Percentiles rank a stretch among this genome's conserved stretches.
These are phyloP conservation scores for Penicillium olsonii DNA, from an alignment of 2,329 filamentous ascomycete species.

Conservation along the genomic window DNA sequence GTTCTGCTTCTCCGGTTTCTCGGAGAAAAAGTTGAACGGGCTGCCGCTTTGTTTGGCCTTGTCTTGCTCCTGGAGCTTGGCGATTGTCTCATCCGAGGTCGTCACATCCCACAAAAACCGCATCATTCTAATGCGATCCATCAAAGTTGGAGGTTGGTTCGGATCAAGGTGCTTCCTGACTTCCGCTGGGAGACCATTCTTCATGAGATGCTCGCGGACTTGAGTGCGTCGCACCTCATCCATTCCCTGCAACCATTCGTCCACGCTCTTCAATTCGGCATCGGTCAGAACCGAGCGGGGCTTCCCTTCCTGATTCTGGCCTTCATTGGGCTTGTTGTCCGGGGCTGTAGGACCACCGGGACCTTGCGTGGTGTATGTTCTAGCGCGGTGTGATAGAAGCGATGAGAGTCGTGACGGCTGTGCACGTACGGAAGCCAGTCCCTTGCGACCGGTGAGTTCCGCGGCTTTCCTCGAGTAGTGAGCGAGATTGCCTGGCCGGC, in stretches of 20 bases:
- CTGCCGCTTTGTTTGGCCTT: conserved; percentile 25
- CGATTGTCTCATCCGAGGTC: conserved; percentile 32
- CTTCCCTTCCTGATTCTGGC: conserved; percentile 33
- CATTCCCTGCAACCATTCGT: conserved; percentile 58
- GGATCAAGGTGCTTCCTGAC: conserved; percentile 62
- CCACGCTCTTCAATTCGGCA: conserved; percentile 60
- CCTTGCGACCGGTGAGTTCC: conserved; percentile 54
- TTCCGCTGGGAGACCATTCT: conserved; percentile 69
- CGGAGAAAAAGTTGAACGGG: conserved; percentile 5
- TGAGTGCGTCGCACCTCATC: conserved; percentile 59
- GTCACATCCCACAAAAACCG: conserved; percentile 59
- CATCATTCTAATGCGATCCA: conserved; percentile 62
- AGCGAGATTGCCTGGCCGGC: conserved; percentile 67
- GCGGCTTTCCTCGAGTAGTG: conserved; percentile 61
- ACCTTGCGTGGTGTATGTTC: conserved; percentile 48
- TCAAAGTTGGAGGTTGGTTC: conserved; percentile 50
- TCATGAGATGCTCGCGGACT: conserved; percentile 63
- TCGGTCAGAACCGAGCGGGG: conserved; percentile 51
- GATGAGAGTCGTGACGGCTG: conserved; percentile 42
- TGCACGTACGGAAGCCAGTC: conserved; percentile 44
- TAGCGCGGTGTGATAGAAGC: conserved; percentile 33
- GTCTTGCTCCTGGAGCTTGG: conserved; percentile 22
- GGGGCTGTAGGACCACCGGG: conserved; percentile 48
- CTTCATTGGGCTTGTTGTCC: conserved; percentile 34
- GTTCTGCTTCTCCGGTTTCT: conserved; percentile 30